Conservation (phyloP, 192 early-diverging fungal genomes). For the Phycomyces nitens region DNA sequence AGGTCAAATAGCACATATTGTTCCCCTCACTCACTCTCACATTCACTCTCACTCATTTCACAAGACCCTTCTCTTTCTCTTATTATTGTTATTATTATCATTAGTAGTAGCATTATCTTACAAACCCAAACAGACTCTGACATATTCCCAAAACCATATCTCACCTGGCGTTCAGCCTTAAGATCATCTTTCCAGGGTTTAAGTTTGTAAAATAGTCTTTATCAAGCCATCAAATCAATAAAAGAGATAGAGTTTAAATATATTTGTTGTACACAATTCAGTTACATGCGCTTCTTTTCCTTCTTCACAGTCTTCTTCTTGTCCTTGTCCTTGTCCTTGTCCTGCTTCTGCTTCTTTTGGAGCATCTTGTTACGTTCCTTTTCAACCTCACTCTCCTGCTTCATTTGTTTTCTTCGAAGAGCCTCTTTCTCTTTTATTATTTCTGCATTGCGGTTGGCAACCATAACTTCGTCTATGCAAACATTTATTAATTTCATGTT, state of each 20-base stretch:
- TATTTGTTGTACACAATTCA: not conserved
- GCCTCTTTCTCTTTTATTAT: conserved; percentile 58
- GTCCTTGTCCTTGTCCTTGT: conserved; percentile 30
- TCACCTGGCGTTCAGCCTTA: too few relatives aligned
- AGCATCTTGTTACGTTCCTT: conserved; percentile 52
- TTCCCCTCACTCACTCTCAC: too few relatives aligned
- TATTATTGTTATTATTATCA: not conserved
- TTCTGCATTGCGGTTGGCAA: conserved; percentile 58
- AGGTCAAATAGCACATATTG: too few relatives aligned
- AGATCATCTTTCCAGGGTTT: too few relatives aligned
- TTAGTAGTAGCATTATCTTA: not conserved
- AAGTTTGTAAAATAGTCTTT: too few relatives aligned
- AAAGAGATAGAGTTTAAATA: too few relatives aligned
- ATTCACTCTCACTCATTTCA: too few relatives aligned
- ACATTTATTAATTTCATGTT: too few relatives aligned
- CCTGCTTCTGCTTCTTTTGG: conserved; percentile 49
- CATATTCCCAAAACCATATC: too few relatives aligned
- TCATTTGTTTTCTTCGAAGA: conserved; percentile 43
- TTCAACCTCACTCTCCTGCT: conserved; percentile 44
- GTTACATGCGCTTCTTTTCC: conserved; percentile 51
- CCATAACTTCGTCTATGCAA: conserved; percentile 25
- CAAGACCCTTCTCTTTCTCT: not conserved
- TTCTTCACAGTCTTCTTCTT: conserved; percentile 50
- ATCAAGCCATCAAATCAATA: too few relatives aligned
- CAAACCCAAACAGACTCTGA: too few relatives aligned